These are phyloP conservation scores for Rhodotorula sp. DNA, from an alignment of 1,284 basidiomycete species.

Conservation along the genomic window DNA sequence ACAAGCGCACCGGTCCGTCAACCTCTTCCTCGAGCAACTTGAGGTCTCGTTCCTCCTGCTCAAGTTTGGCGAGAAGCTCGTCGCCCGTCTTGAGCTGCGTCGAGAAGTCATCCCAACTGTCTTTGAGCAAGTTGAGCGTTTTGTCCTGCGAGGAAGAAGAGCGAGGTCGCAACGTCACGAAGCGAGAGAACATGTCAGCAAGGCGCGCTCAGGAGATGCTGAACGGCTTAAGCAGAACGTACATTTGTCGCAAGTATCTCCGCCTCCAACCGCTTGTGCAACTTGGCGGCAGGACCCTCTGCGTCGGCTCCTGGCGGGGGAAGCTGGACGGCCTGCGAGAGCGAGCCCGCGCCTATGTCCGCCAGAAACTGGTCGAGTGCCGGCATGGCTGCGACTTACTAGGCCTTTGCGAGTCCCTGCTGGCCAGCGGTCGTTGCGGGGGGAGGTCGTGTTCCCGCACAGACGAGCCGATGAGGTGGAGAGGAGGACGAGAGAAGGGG, in stretches of 20 bases:
- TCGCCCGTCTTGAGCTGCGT: slow-evolving; percentile 24
- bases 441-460: too few relatives aligned
- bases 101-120: slow-evolving; percentile 23
- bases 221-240: not conserved
- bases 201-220: too few relatives aligned
- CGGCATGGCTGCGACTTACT: not conserved
- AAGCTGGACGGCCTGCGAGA: slow-evolving; percentile 12
- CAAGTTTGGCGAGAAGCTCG: slow-evolving; percentile 11
- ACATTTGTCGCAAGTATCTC: slow-evolving; percentile 29
- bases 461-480: too few relatives aligned
- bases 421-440: too few relatives aligned
- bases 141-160: slow-evolving; percentile 15
- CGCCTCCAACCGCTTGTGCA: slow-evolving; percentile 17
- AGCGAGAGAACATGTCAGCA: not conserved
- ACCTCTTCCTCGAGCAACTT: slow-evolving; percentile 19
- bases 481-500: too few relatives aligned
- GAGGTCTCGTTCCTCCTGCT: slow-evolving; percentile 25
- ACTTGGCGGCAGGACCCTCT: not conserved
- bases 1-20: slow-evolving; percentile 16
- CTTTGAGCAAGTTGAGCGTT: slow-evolving; percentile 25
- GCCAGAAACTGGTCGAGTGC: slow-evolving; percentile 19
- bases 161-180: not conserved
- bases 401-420: too few relatives aligned
- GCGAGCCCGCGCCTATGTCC: slow-evolving; percentile 16
- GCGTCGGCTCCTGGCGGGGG: not conserved